Conservation (phyloP, 1,139 yeast genomes). For the Zygotorulaspora mrakii region DNA sequence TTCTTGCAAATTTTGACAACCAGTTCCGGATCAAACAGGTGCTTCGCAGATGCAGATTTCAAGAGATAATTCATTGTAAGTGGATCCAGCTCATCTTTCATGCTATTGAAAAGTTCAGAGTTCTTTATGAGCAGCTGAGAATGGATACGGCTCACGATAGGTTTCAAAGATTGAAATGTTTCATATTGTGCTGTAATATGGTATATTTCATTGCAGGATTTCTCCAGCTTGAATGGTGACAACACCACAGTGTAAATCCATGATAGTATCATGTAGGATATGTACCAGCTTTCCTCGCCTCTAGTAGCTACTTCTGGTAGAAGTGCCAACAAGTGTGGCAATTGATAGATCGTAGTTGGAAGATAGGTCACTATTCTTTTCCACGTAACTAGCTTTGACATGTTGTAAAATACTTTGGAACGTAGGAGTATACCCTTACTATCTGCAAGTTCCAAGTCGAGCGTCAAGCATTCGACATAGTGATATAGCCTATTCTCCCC, state of each 20-base stretch:
- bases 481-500: constrained; percentile 40
- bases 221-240: constrained; percentile 63
- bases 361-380: constrained; percentile 57
- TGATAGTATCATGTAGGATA: constrained; percentile 54
- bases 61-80: constrained; percentile 20
- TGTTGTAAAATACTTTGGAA: constrained; percentile 47
- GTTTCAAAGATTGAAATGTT: constrained; percentile 46
- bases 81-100: constrained; percentile 12
- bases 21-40: constrained; percentile 14
- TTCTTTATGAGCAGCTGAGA: constrained; percentile 34
- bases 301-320: constrained; percentile 4
- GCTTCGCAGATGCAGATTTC: constrained; percentile 15
- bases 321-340: constrained; percentile 41
- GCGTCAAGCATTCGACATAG: constrained; percentile 38
- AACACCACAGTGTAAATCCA: constrained; percentile 71
- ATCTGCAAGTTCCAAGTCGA: constrained; percentile 30
- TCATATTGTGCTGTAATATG: constrained; percentile 38
- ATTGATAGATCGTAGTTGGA: constrained; percentile 53
- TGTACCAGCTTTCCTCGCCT: constrained; percentile 46
- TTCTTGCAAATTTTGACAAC: constrained; percentile 10
- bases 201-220: constrained; percentile 42
- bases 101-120: constrained; percentile 17
- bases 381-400: constrained; percentile 64
- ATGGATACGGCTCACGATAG: constrained; percentile 30
- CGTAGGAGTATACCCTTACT: constrained; percentile 10